phyloP scores from a whole-genome alignment of 345 rosid genomes.

The Salix brachista region DNA sequence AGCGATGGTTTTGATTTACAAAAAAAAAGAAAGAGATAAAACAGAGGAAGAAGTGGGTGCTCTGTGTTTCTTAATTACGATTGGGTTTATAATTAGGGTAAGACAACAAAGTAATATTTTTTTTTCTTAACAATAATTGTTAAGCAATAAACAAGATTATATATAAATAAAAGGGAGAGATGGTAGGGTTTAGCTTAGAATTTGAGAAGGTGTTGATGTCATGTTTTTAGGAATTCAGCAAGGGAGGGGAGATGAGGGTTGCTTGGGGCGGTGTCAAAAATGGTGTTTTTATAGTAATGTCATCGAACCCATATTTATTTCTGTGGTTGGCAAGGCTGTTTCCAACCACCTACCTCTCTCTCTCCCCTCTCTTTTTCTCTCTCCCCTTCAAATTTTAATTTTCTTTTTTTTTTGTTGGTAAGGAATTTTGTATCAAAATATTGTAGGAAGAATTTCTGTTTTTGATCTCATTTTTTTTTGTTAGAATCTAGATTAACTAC shows the following conservation, averaged over 20 bases:
- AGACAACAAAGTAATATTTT: not conserved
- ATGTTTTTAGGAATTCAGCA: too few relatives aligned
- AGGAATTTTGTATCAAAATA: not conserved
- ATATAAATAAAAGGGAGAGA: not conserved
- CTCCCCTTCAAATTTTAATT: too few relatives aligned
- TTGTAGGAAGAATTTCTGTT: not conserved
- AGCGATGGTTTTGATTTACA: not conserved
- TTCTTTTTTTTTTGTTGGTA: not conserved
- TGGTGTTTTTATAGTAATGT: not conserved
- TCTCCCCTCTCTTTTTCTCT: too few relatives aligned
- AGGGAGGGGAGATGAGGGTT: not conserved
- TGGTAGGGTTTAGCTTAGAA: not conserved
- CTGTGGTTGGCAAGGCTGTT: not conserved
- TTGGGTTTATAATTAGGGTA: not conserved
- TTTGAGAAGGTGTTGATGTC: not conserved
- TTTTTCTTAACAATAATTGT: not conserved
- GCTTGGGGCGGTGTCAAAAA: not conserved
- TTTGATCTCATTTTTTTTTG: not conserved
- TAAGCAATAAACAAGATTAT: not conserved
- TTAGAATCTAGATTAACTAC: too few relatives aligned
- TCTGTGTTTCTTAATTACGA: not conserved
- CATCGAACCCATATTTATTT: not conserved
- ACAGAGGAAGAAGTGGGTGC: not conserved
- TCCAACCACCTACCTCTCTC: not conserved
- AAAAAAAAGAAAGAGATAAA: not conserved